These are phyloP conservation scores for Porcisia hertigi DNA, from an alignment of 208 protist genomes.

Conservation along the genomic window DNA sequence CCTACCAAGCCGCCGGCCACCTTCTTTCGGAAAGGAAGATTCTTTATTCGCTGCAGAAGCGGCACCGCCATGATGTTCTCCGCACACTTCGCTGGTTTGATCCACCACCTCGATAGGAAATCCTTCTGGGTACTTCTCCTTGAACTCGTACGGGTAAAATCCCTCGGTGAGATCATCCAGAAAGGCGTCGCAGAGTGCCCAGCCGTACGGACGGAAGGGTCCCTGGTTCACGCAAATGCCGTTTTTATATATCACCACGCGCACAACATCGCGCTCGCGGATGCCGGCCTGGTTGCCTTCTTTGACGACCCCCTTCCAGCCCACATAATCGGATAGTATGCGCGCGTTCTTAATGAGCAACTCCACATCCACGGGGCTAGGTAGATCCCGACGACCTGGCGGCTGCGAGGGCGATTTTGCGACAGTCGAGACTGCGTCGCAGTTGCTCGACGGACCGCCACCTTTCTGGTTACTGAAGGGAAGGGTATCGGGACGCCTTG, in stretches of 20 bases:
- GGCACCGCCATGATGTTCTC: slow-evolving; percentile 7
- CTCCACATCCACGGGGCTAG: slow-evolving; percentile 50
- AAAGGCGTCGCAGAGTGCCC: slow-evolving; percentile 87
- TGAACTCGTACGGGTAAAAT: slow-evolving; percentile 94
- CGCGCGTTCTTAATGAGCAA: slow-evolving; percentile 70
- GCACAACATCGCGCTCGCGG: slow-evolving; percentile 77
- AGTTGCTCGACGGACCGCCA: neutral
- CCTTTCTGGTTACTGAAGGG: slow-evolving; percentile 24
- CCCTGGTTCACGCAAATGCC: slow-evolving; percentile 91
- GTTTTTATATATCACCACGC: slow-evolving; percentile 84
- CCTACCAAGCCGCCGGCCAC: slow-evolving; percentile 36
- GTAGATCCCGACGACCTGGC: neutral
- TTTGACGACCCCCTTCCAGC: slow-evolving; percentile 64
- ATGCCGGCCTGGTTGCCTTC: slow-evolving; percentile 67
- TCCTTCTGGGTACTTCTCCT: slow-evolving; percentile 91
- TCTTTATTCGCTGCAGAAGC: neutral
- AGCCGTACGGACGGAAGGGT: slow-evolving; percentile 86
- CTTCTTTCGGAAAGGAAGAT: slow-evolving; percentile 4
- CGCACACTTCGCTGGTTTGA: slow-evolving; percentile 38
- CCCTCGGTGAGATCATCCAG: slow-evolving; percentile 91
- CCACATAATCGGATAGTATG: slow-evolving; percentile 88
- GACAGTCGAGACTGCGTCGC: neutral
- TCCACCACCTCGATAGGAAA: slow-evolving; percentile 89
- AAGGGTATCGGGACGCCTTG: slow-evolving; percentile 9
- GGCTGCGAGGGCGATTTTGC: neutral